These are phyloP conservation scores for Coemansia aciculifera DNA, from an alignment of 192 early-diverging fungal genomes.

Conservation along the genomic window DNA sequence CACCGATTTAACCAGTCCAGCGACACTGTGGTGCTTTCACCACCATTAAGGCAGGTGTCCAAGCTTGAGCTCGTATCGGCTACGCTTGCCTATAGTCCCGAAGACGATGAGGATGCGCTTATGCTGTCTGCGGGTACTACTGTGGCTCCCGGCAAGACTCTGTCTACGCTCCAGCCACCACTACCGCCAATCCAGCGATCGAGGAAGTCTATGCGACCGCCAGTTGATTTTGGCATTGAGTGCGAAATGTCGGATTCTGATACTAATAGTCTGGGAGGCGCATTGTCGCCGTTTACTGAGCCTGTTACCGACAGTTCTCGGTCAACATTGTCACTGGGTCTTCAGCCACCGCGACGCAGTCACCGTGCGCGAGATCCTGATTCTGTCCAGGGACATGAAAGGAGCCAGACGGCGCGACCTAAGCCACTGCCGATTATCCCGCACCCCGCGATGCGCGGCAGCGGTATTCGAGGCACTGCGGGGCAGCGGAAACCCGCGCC, in stretches of 20 bases:
- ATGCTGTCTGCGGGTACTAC: constrained; percentile 21
- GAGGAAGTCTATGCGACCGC: background rate
- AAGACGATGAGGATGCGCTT: constrained; percentile 11
- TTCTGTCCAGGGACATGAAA: background rate
- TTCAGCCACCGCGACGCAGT: constrained; percentile 3
- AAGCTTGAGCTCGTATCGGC: constrained; percentile 44
- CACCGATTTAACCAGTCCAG: constrained; percentile 9
- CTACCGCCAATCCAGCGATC: background rate
- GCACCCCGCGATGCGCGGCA: background rate
- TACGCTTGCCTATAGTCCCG: constrained; percentile 18
- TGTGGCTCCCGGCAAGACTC: constrained; percentile 8
- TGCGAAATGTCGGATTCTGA: constrained; percentile 29
- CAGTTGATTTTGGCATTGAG: background rate
- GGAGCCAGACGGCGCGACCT: constrained; percentile 9
- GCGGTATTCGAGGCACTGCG: constrained; percentile 11
- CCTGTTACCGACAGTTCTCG: constrained; percentile 26
- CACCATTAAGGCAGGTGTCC: constrained; percentile 14
- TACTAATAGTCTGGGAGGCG: constrained; percentile 13
- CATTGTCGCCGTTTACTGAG: constrained; percentile 27
- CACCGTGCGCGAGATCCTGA: background rate
- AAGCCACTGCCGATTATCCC: constrained; percentile 40
- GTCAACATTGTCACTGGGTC: constrained; percentile 21
- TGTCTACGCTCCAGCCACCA: constrained; percentile 7
- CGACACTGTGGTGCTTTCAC: constrained; percentile 1
- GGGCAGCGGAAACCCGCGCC: constrained; percentile 40